Evolutionary conservation across 345 rosid species (phyloP).

Genomic region (Pseudoturritis turrita): DNA sequence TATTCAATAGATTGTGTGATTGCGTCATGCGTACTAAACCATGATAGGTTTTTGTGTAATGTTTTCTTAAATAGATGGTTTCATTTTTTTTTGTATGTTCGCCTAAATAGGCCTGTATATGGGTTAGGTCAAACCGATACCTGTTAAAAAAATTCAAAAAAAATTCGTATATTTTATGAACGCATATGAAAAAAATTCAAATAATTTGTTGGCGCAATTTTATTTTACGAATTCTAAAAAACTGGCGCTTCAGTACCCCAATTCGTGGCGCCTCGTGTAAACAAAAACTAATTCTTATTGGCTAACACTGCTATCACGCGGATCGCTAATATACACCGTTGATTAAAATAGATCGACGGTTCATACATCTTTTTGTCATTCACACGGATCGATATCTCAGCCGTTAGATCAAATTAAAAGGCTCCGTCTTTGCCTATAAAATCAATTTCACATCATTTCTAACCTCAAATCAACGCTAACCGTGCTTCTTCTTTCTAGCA

Average conservation of each 20-base stretch:
- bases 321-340: background rate
- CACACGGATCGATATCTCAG: constrained; percentile 17
- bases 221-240: background rate
- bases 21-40: no score
- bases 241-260: constrained; percentile 2
- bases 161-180: no score
- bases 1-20: no score
- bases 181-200: background rate
- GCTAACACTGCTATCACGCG: background rate
- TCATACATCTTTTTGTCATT: background rate
- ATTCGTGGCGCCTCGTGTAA: constrained; percentile 4
- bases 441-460: background rate
- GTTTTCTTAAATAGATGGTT: no score
- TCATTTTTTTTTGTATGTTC: no score
- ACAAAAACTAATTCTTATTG: background rate
- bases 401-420: constrained; percentile 16
- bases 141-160: no score
- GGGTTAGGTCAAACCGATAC: no score
- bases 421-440: constrained; percentile 1
- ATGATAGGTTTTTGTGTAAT: no score
- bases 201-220: constrained; percentile 4
- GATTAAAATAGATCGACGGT: constrained; percentile 18
- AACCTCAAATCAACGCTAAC: background rate
- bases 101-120: no score
- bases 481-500: background rate